Evolutionary conservation across 2,329 filamentous ascomycete species (phyloP), one percentile per base, ranked within the genome.

Genomic region (Pseudogymnoascus pannorum): DNA sequence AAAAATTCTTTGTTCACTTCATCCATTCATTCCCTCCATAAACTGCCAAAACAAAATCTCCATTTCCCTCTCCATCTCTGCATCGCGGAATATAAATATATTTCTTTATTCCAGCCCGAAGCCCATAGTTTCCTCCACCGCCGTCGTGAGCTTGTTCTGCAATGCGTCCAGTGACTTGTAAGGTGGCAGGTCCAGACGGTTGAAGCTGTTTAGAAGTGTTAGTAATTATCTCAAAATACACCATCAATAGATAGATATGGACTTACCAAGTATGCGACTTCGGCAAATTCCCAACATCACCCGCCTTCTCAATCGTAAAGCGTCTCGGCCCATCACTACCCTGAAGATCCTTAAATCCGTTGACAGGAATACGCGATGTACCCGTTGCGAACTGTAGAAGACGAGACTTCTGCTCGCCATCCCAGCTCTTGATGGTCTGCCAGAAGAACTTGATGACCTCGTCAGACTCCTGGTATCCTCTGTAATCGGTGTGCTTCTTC

Each of bases 401-500:
- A 71, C 94, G 88, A 60, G 91, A 96, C 80, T 99, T 99, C 76
- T 99, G 94, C 76, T 99, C 94, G 26, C 94, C 92, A 73, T 99
- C 94, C 94, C 94, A 99, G 64, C 86, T 91, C 67, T 93, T 87
- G 66, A 99, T 94, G 64, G 89, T 93, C 80, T 96, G 92, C 94
- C 94, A 99, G 83, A 99, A 99, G 80, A 95, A 92, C 75, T 95
- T 90, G 67, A 99, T 94, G 24, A 99, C 94, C 72, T 97, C 91
- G 70, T 99, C 94, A 62, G 87, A 92, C 77, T 99, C 94, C 8
- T 95, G 97, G 81, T 99, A 99, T 60, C 94, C 94, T 69, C 94
- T 89, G 76, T 99, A 99, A 73, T 99, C 94, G 54, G 94, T 99
- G 78, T 99, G 94, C 81, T 99, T 99, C 88, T 99, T 97, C 94